Base-by-base conservation (phyloP, 768 basidiomycete genomes). In the Collybia sordida region DNA sequence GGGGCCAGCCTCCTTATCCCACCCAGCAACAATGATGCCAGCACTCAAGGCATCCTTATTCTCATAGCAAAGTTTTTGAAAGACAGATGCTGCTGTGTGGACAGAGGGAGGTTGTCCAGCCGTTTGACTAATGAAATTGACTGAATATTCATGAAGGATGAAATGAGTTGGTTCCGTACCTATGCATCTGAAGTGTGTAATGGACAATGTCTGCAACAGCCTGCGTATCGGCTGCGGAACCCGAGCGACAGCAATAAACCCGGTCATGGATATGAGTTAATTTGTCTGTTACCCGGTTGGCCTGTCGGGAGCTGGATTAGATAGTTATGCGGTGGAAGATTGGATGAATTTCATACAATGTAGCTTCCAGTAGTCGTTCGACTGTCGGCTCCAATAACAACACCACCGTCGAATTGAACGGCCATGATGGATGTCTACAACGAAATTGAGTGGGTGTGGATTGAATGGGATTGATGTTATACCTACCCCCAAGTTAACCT, bases 371-470 rank as follows among this genome's bases (percentile, higher is more conserved):
- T 95, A 0, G 97, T 98, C 52, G 96, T 99, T 52, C 96, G 82
- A 80, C 88, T 90, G 74, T 99, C 97, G 57, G 97, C 97, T 37
- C 97, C 97, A 53, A 98, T 84, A 59, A 99, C 86, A 51, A 99
- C 97, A 34, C 97, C 97, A 24, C 84, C 85, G 27, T 92, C 78
- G 74, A 99, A 99, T 62, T 94, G 92, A 55, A 98, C 95, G 47
- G 97, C 96, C 95, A 98, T 98, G 68, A 99, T 98, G 37, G 96
- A 98, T 49, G 96, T 99, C 93, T 98, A 60, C 4, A 51, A n/a
- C 42, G 34, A 15, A 19, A 38, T 25, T 39, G 28, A 50, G 48
- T 41, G 24, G 31, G 27, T 35, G 14, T 21, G 52, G 48, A 24
- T 37, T 28, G n/a, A 31, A 23, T 19, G 51, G 43, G 37, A 48